Conservation (phyloP, 2,329 filamentous ascomycete genomes). For the Penicillium brasilianum region DNA sequence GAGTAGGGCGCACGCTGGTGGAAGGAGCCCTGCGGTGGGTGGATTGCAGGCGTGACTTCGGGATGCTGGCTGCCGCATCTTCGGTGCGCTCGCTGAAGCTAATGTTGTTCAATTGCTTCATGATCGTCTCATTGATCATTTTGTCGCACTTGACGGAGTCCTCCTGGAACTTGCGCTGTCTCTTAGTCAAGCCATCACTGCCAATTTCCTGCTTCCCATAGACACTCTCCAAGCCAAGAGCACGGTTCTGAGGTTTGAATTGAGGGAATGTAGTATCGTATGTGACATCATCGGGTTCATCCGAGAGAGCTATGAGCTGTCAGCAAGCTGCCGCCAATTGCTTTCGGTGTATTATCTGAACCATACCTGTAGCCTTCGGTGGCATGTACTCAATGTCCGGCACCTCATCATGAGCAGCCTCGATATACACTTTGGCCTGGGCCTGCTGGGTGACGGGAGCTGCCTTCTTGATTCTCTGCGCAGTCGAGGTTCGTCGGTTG, state of each 20-base stretch:
- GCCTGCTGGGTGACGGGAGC: constrained; percentile 56
- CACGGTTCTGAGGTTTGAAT: constrained; percentile 60
- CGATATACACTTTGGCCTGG: constrained; percentile 53
- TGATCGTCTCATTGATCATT: constrained; percentile 69
- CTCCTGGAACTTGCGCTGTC: constrained; percentile 71
- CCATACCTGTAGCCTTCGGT: constrained; percentile 64
- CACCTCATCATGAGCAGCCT: constrained; percentile 57
- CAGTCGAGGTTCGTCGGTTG: constrained; percentile 63
- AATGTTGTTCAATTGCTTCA: constrained; percentile 67
- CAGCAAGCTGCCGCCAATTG: constrained; percentile 15
- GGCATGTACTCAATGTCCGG: constrained; percentile 91
- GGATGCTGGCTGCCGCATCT: constrained; percentile 45
- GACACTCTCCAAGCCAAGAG: constrained; percentile 56
- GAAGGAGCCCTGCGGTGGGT: constrained; percentile 34
- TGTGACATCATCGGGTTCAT: constrained; percentile 51
- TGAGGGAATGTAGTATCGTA: constrained; percentile 58
- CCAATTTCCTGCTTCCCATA: constrained; percentile 55
- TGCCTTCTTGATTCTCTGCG: constrained; percentile 64
- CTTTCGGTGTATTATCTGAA: constrained; percentile 18
- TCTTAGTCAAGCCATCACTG: constrained; percentile 65
- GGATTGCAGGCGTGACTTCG: constrained; percentile 31
- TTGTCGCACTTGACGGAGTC: constrained; percentile 66
- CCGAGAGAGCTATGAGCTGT: constrained; percentile 56
- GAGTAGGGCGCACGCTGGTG: constrained; percentile 29
- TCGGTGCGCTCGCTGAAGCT: constrained; percentile 66